Percentiles rank a stretch among this genome's conserved stretches.
Evolutionary conservation across 306 rosid genomes (phyloP).

Genomic region (Dicorynia guianensis): DNA sequence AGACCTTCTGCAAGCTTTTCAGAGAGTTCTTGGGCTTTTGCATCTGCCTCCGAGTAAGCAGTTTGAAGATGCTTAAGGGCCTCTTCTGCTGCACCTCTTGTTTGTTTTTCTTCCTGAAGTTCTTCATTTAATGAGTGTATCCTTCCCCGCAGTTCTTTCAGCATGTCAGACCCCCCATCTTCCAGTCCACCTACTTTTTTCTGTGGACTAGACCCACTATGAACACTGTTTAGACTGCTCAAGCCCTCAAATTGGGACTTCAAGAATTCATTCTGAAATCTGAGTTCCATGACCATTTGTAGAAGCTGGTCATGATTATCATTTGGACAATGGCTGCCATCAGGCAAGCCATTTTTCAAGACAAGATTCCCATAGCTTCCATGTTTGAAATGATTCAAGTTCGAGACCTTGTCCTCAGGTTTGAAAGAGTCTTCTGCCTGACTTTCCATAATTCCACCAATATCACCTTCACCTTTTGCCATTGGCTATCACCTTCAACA

Average conservation of each 20-base stretch:
- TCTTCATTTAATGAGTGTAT: conserved; percentile 65
- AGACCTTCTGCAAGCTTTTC: conserved; percentile 84
- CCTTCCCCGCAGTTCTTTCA: conserved; percentile 61
- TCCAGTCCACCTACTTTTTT: conserved; percentile 42
- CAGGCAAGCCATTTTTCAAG: conserved; percentile 51
- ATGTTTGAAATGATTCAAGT: conserved; percentile 27
- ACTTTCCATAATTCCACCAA: conserved; percentile 43
- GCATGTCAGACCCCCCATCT: conserved; percentile 51
- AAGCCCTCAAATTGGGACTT: conserved; percentile 81
- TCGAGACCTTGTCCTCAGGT: conserved; percentile 47
- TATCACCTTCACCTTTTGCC: conserved; percentile 57
- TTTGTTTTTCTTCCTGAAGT: conserved; percentile 80
- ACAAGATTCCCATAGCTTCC: conserved; percentile 48
- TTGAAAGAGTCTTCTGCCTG: conserved; percentile 46
- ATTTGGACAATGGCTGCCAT: conserved; percentile 38
- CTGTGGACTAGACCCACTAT: conserved; percentile 44
- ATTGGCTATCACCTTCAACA: conserved; percentile 38
- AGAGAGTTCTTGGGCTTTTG: conserved; percentile 78
- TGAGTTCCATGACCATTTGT: conserved; percentile 70
- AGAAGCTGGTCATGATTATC: conserved; percentile 71
- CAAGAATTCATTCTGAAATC: conserved; percentile 79
- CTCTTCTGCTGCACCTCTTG: conserved; percentile 85
- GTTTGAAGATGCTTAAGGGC: conserved; percentile 86
- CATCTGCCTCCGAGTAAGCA: conserved; percentile 76
- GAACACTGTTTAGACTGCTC: conserved; percentile 40